Conservation (phyloP, 2,329 filamentous ascomycete species). For the Neopestalotiopsis sp. region DNA sequence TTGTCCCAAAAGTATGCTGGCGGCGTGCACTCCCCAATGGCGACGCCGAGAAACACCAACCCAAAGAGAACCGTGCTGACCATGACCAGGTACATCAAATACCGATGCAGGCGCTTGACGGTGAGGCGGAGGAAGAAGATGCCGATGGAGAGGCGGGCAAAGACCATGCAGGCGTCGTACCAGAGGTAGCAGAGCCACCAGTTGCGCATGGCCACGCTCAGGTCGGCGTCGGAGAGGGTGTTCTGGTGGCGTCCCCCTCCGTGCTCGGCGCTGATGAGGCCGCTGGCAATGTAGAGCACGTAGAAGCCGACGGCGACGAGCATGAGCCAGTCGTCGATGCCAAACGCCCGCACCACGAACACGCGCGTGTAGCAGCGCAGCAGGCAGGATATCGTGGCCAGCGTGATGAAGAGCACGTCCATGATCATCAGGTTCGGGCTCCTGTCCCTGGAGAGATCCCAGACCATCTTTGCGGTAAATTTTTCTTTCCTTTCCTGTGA, state of each 20-base stretch:
- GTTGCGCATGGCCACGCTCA: slow-evolving; percentile 1
- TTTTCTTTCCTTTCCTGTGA: background rate
- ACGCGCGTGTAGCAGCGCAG: slow-evolving; percentile 11
- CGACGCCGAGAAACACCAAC: slow-evolving; percentile 27
- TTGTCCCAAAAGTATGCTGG: slow-evolving; percentile 28
- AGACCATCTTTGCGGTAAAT: background rate
- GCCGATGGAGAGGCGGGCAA: slow-evolving; percentile 26
- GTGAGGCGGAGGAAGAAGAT: slow-evolving; percentile 29
- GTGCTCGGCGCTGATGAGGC: slow-evolving; percentile 6
- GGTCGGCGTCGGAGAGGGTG: background rate
- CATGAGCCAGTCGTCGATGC: slow-evolving; percentile 18
- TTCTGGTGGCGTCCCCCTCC: slow-evolving; percentile 4
- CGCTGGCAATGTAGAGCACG: slow-evolving; percentile 8
- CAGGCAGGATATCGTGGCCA: background rate
- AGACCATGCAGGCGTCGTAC: slow-evolving; percentile 27
- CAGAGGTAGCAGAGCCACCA: slow-evolving; percentile 26
- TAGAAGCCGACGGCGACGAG: slow-evolving; percentile 7
- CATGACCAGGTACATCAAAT: slow-evolving; percentile 26
- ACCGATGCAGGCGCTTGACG: slow-evolving; percentile 21
- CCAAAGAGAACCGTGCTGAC: slow-evolving; percentile 24
- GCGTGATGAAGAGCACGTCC: slow-evolving; percentile 7
- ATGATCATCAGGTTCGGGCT: slow-evolving; percentile 1
- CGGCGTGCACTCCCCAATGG: slow-evolving; percentile 27
- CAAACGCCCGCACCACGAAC: slow-evolving; percentile 1
- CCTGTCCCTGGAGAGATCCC: background rate